A percentile compares a stretch with the other conserved stretches of the same genome.
These are phyloP conservation scores for Caloboletus firmus DNA, from an alignment of 1,284 basidiomycete species.

Conservation along the genomic window DNA sequence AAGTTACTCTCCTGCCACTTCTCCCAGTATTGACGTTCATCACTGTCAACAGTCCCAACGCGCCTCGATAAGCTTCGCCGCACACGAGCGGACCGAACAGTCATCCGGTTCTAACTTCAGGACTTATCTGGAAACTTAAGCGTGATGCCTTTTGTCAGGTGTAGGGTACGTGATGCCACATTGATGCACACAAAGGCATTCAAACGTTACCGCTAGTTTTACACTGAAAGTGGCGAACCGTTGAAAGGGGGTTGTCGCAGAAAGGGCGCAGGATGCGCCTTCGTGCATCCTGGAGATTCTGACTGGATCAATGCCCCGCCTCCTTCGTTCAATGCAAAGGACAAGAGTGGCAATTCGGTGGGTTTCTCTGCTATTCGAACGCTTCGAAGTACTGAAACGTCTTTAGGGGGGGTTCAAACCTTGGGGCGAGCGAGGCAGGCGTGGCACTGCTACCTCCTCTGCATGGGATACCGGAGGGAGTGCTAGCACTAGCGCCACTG, in stretches of 20 bases:
- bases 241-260: conserved; percentile 21
- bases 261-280: conserved; percentile 20
- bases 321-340: conserved; percentile 11
- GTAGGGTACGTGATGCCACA: conserved; percentile 25
- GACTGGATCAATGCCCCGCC: conserved; percentile 22
- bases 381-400: background rate
- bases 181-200: conserved; percentile 8
- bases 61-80: background rate
- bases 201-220: conserved; percentile 20
- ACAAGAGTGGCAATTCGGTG: conserved; percentile 20
- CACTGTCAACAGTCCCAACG: background rate
- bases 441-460: background rate
- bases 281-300: conserved; percentile 29
- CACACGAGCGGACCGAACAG: background rate
- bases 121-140: background rate
- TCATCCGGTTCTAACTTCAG: background rate
- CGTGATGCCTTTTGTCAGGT: conserved; percentile 29
- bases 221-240: conserved; percentile 29
- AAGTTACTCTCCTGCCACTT: background rate
- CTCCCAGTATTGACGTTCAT: background rate
- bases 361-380: background rate
- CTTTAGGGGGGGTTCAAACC: conserved; percentile 11
- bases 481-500: background rate
- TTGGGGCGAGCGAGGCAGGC: conserved; percentile 4
- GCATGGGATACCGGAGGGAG: conserved; percentile 2